Evolutionary conservation across 306 rosid genomes (phyloP), one percentile per base, ranked within the genome.

Genomic region (Prunus salicina): DNA sequence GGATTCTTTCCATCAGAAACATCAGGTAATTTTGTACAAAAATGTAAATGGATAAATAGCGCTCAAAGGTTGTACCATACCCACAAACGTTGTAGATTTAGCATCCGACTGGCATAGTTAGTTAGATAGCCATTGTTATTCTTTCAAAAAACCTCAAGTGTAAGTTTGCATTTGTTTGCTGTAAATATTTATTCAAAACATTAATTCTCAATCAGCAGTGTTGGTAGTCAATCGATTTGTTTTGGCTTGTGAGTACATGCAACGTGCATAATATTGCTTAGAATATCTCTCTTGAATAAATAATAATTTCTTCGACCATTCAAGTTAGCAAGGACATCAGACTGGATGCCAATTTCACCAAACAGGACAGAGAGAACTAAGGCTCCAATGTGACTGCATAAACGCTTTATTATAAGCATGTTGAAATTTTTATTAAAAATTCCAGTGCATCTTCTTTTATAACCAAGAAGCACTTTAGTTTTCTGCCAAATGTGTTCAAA

Each of bases 71-170:
- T 3, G 19, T 34, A 18, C n/a, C 67, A 27, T 27, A 10, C 30
- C 64, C 30, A 25, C 63, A 60, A 55, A 61, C 73, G 73, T 69
- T 67, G 64, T 73, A 78, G 77, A 68, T 82, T 22, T 67, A 50
- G 46, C 53, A 62, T 52, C 66, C 70, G 79, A 78, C 80, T 84
- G 80, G 78, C 81, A 9, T 81, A 81, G 79, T 24, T 77, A 72
- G 80, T 67, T 69, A 66, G 79, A 85, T 76, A 79, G 80, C 79
- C 66, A 84, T 69, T 75, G 47, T 79, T 79, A 85, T 86, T 90
- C 87, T 82, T 90, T 86, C 51, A 83, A 74, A 72, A 57, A 56
- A 71, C 62, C 38, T 60, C 57, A 65, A 68, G 56, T 84, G 82
- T 67, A 75, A 60, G 71, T 62, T 24, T 82, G 83, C 79, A 77